A percentile compares a stretch with the other conserved stretches of the same genome.
Evolutionary conservation across 306 rosid species (phyloP).

Genomic region (Glycine latifolia): DNA sequence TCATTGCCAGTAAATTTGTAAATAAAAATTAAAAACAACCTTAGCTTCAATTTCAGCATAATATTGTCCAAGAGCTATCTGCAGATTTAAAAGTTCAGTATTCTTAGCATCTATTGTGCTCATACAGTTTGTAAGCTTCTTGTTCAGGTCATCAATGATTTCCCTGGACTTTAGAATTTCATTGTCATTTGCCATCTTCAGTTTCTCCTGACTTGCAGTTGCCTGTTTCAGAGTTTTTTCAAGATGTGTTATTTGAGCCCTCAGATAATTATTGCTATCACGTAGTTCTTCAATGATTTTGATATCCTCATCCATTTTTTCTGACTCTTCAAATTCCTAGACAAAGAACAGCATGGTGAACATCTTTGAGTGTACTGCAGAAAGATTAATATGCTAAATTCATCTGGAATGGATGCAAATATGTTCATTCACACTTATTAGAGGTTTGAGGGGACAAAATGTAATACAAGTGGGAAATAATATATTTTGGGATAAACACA

Average conservation of each 20-base stretch:
- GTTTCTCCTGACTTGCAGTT: constrained; percentile 69
- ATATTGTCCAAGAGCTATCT: constrained; percentile 98
- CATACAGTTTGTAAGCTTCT: constrained; percentile 71
- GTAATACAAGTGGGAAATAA: constrained; percentile 13
- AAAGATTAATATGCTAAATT: constrained; percentile 26
- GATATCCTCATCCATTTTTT: constrained; percentile 97
- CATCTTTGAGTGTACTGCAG: constrained; percentile 3
- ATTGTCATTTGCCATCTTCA: constrained; percentile 58
- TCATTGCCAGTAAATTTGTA: background rate
- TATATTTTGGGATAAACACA: constrained; percentile 10
- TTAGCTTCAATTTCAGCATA: constrained; percentile 99
- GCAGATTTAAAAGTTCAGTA: constrained; percentile 84
- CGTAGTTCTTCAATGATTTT: constrained; percentile 84
- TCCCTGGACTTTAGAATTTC: constrained; percentile 75
- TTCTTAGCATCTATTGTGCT: constrained; percentile 84
- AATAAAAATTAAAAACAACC: constrained; percentile 50
- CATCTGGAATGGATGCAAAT: constrained; percentile 23
- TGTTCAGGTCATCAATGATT: constrained; percentile 78
- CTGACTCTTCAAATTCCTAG: constrained; percentile 94
- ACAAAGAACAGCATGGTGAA: constrained; percentile 12
- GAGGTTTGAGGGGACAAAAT: constrained; percentile 22
- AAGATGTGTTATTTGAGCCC: constrained; percentile 68
- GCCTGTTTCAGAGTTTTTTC: constrained; percentile 88
- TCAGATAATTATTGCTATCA: constrained; percentile 66
- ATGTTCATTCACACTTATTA: constrained; percentile 4